Conservation (phyloP, 306 rosid genomes). For the Senna siamea region DNA sequence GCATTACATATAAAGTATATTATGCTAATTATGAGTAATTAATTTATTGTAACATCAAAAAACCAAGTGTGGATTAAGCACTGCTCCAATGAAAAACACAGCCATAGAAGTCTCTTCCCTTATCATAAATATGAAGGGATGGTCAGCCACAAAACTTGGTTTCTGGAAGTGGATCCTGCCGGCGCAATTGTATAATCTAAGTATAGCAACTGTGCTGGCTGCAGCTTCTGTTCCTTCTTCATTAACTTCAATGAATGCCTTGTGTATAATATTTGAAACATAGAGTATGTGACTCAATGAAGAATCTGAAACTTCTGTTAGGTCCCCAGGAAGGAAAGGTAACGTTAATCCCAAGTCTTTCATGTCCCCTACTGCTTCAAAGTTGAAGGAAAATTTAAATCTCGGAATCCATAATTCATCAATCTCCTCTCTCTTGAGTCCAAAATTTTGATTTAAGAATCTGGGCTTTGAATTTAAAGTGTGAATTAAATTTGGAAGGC, state of each 20-base stretch:
- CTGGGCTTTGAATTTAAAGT: not conserved
- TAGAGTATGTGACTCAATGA: not conserved
- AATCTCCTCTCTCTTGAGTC: accelerated
- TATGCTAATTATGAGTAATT: not conserved
- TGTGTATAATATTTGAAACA: not conserved
- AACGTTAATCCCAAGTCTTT: constrained; percentile 16
- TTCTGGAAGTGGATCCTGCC: too few relatives aligned
- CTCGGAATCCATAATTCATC: constrained; percentile 34
- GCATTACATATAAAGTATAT: not conserved
- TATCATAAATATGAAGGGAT: constrained; percentile 32
- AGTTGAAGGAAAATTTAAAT: constrained; percentile 31
- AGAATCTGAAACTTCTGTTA: constrained; percentile 32
- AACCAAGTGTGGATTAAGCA: constrained; percentile 31
- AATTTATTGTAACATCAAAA: not conserved
- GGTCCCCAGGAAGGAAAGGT: constrained; percentile 14
- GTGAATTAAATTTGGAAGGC: constrained; percentile 25
- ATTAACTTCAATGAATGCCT: constrained; percentile 31
- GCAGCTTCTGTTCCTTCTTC: constrained; percentile 36
- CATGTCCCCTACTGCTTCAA: not conserved
- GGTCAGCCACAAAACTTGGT: constrained; percentile 39
- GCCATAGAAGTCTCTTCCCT: constrained; percentile 24
- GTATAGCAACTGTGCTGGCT: not conserved
- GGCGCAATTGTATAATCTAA: accelerated
- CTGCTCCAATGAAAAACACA: constrained; percentile 21
- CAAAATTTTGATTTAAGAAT: constrained; percentile 10